Evolutionary conservation across 768 basidiomycete species (phyloP).

Genomic region (Leccinum pellstonianum): DNA sequence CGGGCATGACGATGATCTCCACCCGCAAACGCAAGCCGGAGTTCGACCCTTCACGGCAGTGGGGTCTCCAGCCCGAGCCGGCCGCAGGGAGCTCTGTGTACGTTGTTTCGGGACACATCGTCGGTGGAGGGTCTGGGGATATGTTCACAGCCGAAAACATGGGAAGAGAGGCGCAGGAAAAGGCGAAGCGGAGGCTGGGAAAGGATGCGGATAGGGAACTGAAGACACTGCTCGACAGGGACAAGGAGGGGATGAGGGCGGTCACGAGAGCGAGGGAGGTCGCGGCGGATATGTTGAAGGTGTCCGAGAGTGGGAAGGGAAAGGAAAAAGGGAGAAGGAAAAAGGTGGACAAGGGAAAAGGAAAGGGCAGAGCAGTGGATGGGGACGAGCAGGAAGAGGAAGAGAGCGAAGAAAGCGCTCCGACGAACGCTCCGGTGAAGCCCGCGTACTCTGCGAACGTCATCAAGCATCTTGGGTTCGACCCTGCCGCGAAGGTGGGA

Average conservation of each 20-base stretch:
- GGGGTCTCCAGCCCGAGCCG: conserved; percentile 66
- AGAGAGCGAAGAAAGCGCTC: conserved; percentile 15
- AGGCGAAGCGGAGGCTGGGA: conserved; percentile 59
- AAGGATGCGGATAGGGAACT: conserved; percentile 62
- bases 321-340: conserved; percentile 22
- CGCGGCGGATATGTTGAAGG: conserved; percentile 29
- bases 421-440: conserved; percentile 30
- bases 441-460: conserved; percentile 62
- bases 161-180: conserved; percentile 79
- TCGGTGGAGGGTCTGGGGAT: conserved; percentile 44
- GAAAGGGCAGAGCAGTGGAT: conserved; percentile 10
- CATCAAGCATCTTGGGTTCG: conserved; percentile 75
- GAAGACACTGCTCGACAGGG: conserved; percentile 57
- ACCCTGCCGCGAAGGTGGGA: conserved; percentile 63
- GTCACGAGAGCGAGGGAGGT: conserved; percentile 61
- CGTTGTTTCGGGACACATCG: conserved; percentile 75
- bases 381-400: conserved; percentile 2
- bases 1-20: conserved; percentile 57
- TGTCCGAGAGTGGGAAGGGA: conserved; percentile 15
- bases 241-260: conserved; percentile 65
- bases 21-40: conserved; percentile 49
- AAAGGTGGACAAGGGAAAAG: conserved; percentile 18
- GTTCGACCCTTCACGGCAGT: conserved; percentile 70
- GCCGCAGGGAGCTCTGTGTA: conserved; percentile 57
- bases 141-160: conserved; percentile 67